phyloP scores from a whole-genome alignment of 352 stramenopile species.

The Globisporangium nunn region DNA sequence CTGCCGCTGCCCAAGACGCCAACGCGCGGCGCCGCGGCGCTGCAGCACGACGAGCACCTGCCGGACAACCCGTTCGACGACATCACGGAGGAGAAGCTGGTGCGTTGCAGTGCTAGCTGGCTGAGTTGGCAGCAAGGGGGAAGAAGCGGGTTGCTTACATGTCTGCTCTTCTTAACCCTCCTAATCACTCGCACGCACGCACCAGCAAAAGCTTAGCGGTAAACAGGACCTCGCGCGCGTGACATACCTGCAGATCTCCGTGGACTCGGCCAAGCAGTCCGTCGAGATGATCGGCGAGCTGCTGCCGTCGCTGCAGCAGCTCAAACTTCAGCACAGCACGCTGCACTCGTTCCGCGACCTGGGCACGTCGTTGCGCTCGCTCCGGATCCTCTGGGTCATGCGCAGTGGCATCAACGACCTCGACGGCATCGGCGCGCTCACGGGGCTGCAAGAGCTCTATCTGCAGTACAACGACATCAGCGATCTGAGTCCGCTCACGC shows the following conservation, averaged over 20 bases:
- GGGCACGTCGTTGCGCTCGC: slow-evolving; percentile 62
- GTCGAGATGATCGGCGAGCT: slow-evolving; percentile 73
- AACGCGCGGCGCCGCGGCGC: slow-evolving; percentile 1
- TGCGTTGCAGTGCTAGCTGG: slow-evolving; percentile 7
- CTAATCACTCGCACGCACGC: neutral
- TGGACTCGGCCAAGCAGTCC: slow-evolving; percentile 79
- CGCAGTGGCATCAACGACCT: slow-evolving; percentile 69
- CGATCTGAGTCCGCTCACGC: slow-evolving; percentile 75
- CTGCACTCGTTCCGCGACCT: slow-evolving; percentile 78
- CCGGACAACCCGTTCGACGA: slow-evolving; percentile 73
- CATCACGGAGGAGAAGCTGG: slow-evolving; percentile 70
- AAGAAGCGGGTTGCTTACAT: neutral
- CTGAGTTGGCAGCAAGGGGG: neutral
- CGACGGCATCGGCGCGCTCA: slow-evolving; percentile 79
- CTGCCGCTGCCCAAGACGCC: neutral
- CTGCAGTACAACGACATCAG: slow-evolving; percentile 69
- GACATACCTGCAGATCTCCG: slow-evolving; percentile 46
- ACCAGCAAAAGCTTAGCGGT: slow-evolving; percentile 52
- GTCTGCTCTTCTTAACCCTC: neutral
- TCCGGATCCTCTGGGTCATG: slow-evolving; percentile 60
- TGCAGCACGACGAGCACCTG: slow-evolving; percentile 17
- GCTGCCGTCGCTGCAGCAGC: slow-evolving; percentile 59
- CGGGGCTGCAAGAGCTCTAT: slow-evolving; percentile 71
- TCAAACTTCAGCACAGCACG: slow-evolving; percentile 56
- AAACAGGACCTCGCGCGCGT: slow-evolving; percentile 53